Conservation (phyloP, 495 filamentous ascomycete species). For the Penicillium paradoxum region DNA sequence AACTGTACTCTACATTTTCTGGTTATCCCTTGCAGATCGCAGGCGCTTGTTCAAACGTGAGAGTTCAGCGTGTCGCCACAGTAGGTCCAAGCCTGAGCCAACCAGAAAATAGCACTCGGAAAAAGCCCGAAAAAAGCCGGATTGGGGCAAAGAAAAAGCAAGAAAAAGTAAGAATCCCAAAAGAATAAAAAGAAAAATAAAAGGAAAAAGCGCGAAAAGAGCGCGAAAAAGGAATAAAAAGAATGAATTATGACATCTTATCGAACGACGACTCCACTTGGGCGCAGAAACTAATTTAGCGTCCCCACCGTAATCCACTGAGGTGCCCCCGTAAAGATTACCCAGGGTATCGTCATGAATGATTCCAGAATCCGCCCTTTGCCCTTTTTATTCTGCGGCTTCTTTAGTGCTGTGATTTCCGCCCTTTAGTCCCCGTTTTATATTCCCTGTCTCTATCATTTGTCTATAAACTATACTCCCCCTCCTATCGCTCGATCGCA, state of each 20-base stretch:
- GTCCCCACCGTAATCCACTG: background rate
- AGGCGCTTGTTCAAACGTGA: constrained; percentile 7
- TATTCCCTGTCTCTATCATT: background rate
- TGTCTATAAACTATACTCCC: background rate
- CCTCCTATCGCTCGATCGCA: background rate
- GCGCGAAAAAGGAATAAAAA: background rate
- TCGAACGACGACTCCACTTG: constrained; percentile 4
- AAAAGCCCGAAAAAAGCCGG: background rate
- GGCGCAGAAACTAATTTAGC: constrained; percentile 4
- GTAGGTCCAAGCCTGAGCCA: background rate
- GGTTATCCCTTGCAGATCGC: constrained; percentile 3
- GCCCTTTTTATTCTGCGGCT: constrained; percentile 2
- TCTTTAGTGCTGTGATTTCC: background rate
- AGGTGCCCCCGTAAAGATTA: constrained; percentile 1
- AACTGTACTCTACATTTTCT: background rate
- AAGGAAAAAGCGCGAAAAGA: too few species aligned
- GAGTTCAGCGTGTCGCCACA: constrained; percentile 3
- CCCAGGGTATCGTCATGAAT: constrained; percentile 6
- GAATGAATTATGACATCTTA: constrained; percentile 8
- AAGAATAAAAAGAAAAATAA: background rate
- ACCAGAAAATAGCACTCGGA: background rate
- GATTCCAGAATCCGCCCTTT: constrained; percentile 3
- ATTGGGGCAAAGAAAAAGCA: background rate
- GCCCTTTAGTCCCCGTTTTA: background rate
- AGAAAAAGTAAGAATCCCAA: background rate